These are phyloP conservation scores for Penicillium sclerotigenum DNA, from an alignment of 2,329 filamentous ascomycete genomes.

Conservation along the genomic window DNA sequence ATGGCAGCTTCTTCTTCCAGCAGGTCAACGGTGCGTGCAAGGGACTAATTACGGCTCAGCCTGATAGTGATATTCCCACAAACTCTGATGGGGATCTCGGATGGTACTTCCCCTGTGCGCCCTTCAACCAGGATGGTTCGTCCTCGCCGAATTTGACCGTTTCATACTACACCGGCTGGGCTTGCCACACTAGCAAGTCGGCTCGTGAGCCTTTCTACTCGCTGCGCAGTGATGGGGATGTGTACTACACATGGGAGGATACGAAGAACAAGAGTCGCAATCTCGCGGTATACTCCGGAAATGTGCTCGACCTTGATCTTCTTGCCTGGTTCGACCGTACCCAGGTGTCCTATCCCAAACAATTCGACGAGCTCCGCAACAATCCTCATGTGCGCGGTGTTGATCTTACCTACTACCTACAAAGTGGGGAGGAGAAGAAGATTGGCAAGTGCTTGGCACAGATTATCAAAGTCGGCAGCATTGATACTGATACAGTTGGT, in stretches of 20 bases:
- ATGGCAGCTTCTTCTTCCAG: constrained; percentile 96
- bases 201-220: constrained; percentile 74
- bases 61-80: constrained; percentile 69
- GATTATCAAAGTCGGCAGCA: constrained; percentile 91
- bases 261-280: constrained; percentile 86
- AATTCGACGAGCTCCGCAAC: constrained; percentile 76
- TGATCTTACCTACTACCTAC: constrained; percentile 86
- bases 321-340: constrained; percentile 84
- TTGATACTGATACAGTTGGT: constrained; percentile 93
- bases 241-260: constrained; percentile 96
- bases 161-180: constrained; percentile 77
- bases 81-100: constrained; percentile 71
- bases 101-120: constrained; percentile 94
- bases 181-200: constrained; percentile 73
- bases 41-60: constrained; percentile 68
- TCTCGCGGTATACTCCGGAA: constrained; percentile 89
- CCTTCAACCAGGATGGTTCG: constrained; percentile 93
- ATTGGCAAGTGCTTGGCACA: constrained; percentile 84
- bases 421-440: constrained; percentile 72
- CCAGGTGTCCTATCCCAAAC: constrained; percentile 70
- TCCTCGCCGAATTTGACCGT: constrained; percentile 69
- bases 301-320: constrained; percentile 85
- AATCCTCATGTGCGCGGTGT: constrained; percentile 71
- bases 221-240: constrained; percentile 70
- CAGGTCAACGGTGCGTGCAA: constrained; percentile 98